A percentile compares a stretch with the other conserved stretches of the same genome.
These are phyloP conservation scores for Globisporangium spiculum DNA, from an alignment of 352 stramenopile species.

Conservation along the genomic window DNA sequence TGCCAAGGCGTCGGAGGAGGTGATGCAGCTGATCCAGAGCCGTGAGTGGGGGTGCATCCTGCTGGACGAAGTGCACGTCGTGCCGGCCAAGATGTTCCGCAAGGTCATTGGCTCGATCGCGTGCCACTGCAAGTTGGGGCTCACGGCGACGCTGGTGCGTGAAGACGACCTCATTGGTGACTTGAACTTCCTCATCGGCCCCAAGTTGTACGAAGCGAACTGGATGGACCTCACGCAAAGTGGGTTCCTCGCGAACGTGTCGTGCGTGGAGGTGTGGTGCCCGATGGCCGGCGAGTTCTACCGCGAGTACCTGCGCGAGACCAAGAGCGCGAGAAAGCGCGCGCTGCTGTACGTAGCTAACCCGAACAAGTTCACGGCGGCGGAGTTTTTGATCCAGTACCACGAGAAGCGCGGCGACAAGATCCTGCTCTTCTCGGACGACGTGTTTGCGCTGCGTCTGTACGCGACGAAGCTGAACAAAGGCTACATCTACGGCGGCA, in stretches of 20 bases:
- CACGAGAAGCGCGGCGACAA: constrained; percentile 98
- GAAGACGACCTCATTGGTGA: constrained; percentile 99
- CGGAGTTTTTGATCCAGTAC: constrained; percentile 96
- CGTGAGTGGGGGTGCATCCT: constrained; percentile 99
- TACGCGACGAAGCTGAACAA: constrained; percentile 92
- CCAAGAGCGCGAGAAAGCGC: constrained; percentile 85
- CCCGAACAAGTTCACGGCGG: constrained; percentile 96
- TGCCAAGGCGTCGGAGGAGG: constrained; percentile 87
- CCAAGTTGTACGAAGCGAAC: constrained; percentile 96
- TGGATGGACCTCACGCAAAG: constrained; percentile 99
- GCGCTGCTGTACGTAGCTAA: constrained; percentile 99
- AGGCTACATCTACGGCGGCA: constrained; percentile 96
- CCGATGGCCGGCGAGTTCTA: constrained; percentile 99
- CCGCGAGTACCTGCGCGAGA: constrained; percentile 84
- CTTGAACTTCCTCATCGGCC: constrained; percentile 99
- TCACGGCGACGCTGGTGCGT: constrained; percentile 98
- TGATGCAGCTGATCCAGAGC: constrained; percentile 96
- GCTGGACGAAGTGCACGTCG: constrained; percentile 97
- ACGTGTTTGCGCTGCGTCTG: constrained; percentile 95
- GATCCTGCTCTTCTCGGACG: constrained; percentile 99
- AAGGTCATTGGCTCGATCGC: constrained; percentile 93
- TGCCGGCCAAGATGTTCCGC: constrained; percentile 98
- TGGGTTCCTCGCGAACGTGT: constrained; percentile 97
- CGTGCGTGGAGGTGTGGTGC: constrained; percentile 99
- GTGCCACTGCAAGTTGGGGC: constrained; percentile 97